Evolutionary conservation across 108 stramenopile genomes (phyloP).

Genomic region (Nitzschia sp.): DNA sequence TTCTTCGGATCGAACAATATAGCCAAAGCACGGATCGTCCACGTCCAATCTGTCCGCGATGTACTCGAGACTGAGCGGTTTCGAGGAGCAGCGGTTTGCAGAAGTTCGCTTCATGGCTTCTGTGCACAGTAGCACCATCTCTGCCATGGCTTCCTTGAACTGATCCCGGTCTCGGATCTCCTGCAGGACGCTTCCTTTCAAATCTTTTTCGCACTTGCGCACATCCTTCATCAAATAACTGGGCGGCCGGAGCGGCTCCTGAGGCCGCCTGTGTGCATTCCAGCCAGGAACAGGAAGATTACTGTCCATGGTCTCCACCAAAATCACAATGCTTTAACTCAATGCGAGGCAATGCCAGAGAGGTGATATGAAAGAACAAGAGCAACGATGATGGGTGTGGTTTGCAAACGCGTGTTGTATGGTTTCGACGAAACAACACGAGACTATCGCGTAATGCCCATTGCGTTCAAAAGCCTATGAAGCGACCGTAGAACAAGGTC

Average conservation of each 20-base stretch:
- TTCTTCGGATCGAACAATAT: conserved; percentile 64
- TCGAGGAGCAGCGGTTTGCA: conserved; percentile 30
- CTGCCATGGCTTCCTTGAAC: conserved; percentile 81
- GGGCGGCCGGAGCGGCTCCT: conserved; percentile 72
- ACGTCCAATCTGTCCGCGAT: conserved; percentile 92
- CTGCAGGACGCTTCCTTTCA: conserved; percentile 62
- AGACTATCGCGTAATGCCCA: too few species aligned
- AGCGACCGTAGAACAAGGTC: too few species aligned
- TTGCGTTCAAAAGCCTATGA: too few species aligned
- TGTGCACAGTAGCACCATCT: conserved; percentile 86
- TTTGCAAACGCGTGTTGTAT: too few species aligned
- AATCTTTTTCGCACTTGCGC: conserved; percentile 47
- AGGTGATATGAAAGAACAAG: too few species aligned
- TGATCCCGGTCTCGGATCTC: conserved; percentile 62
- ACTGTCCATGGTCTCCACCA: conserved; percentile 10
- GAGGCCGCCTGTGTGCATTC: conserved; percentile 64
- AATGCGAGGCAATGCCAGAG: too few species aligned
- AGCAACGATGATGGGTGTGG: too few species aligned
- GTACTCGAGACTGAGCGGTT: conserved; percentile 89
- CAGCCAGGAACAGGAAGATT: conserved; percentile 32
- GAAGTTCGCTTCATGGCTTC: conserved; percentile 77
- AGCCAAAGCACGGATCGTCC: conserved; percentile 88
- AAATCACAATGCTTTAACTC: too few species aligned
- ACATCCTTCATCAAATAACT: conserved; percentile 69
- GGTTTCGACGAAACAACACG: too few species aligned